Evolutionary conservation across 1,284 basidiomycete genomes (phyloP), one percentile per base, ranked within the genome.

Genomic region (Ustanciosporium gigantosporum): DNA sequence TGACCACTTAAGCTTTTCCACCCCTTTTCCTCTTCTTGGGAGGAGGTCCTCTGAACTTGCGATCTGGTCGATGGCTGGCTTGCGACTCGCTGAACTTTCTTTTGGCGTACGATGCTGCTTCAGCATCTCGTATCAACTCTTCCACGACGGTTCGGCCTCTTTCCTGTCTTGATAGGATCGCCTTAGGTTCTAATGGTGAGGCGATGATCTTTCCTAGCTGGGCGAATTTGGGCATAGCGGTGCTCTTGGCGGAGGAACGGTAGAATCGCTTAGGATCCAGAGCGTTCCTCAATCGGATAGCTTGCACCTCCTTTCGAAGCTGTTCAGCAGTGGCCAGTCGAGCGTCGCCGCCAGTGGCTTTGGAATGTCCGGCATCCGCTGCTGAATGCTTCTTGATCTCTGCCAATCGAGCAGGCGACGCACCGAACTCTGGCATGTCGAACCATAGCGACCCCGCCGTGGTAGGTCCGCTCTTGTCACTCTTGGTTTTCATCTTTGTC

Each of bases 231-330:
- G 77, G 74, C 78, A 79, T 46, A 60, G 86, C 79, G 34, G 59
- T 51, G 88, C 90, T 79, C 88, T 87, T 32, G 88, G 90, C 71
- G 85, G 89, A 31, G 72, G 89, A 85, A 81, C 71, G 92, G 81
- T 96, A 93, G 82, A 97, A 97, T 25, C 92, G 83, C 79, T 97
- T 98, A 6, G 94, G 93, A 74, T 98, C 94, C 25, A 98, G 83
- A 47, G 92, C 88, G 76, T 94, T 94, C 37, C 89, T 86, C 41
- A 98, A 81, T 19, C 91, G 86, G 41, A 97, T 82, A 1, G 94
- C 91, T 78, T 96, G 91, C 25, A 96, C 89, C 80, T 98, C 93
- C 47, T 89, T 86, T 72, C 91, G 83, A 61, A 97, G 83, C 50
- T 75, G 73, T 48, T 88, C 85, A 8, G 70, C 72, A 8, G 73